Evolutionary conservation across 106 monocot genomes (phyloP).

Genomic region (Allium sativum): DNA sequence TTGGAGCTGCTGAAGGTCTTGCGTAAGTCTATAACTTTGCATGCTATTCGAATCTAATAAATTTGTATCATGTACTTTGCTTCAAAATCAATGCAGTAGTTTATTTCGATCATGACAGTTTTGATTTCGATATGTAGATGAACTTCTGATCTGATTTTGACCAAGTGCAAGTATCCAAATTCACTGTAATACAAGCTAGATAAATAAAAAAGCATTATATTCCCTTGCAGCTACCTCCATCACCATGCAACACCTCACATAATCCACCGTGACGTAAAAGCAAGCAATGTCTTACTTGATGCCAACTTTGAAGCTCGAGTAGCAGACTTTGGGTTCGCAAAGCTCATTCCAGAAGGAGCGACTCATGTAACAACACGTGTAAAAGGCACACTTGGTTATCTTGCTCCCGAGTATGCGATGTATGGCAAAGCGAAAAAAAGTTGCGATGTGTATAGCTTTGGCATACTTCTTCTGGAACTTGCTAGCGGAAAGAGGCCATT

Average conservation of each 20-base stretch:
- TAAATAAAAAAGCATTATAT: background rate
- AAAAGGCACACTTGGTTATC: slow-evolving; percentile 37
- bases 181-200: no score
- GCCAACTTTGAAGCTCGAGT: slow-evolving; percentile 43
- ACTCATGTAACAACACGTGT: slow-evolving; percentile 28
- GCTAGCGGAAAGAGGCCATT: slow-evolving; percentile 45
- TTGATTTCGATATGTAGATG: no score
- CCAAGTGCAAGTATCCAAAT: no score
- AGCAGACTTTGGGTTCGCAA: slow-evolving; percentile 61
- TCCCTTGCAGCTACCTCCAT: slow-evolving; percentile 36
- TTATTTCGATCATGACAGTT: no score
- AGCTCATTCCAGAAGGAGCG: slow-evolving; percentile 52
- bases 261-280: slow-evolving; percentile 53
- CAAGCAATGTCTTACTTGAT: slow-evolving; percentile 46
- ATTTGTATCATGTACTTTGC: no score
- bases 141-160: no score
- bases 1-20: slow-evolving; percentile 19
- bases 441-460: slow-evolving; percentile 64
- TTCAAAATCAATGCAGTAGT: no score
- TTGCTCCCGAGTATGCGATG: slow-evolving; percentile 54
- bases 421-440: slow-evolving; percentile 47
- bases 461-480: slow-evolving; percentile 48
- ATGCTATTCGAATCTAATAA: no score
- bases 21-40: slow-evolving; percentile 10
- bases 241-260: slow-evolving; percentile 55